These are phyloP conservation scores for Babesia caballi DNA, from an alignment of 169 alveolate species.

Conservation along the genomic window DNA sequence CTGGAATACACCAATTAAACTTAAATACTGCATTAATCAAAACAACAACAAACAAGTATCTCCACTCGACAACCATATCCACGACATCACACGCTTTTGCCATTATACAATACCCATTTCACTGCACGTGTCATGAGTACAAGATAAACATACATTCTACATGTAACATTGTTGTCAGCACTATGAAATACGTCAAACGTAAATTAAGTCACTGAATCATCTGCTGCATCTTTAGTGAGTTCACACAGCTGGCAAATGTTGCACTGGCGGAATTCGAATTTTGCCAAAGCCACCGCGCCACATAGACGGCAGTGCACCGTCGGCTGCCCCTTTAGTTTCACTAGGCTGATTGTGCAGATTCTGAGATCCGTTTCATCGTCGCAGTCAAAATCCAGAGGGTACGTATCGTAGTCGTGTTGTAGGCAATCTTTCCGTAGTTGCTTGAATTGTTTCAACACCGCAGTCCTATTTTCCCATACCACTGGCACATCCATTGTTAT, in stretches of 20 bases:
- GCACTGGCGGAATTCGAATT: slow-evolving; percentile 23
- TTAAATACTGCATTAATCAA: too few species aligned
- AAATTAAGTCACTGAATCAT: too few species aligned
- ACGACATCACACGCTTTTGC: too few species aligned
- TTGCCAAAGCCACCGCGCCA: slow-evolving; percentile 43
- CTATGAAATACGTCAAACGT: too few species aligned
- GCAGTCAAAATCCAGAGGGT: slow-evolving; percentile 24
- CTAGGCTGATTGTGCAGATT: slow-evolving; percentile 50
- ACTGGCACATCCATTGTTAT: slow-evolving; percentile 47
- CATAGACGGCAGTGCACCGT: slow-evolving; percentile 59
- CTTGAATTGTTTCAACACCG: slow-evolving; percentile 59
- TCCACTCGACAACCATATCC: too few species aligned
- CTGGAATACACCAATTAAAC: too few species aligned
- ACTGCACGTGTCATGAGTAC: too few species aligned
- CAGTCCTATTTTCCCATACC: slow-evolving; percentile 41
- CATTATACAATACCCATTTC: too few species aligned
- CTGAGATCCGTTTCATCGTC: slow-evolving; percentile 25
- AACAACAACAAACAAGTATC: too few species aligned
- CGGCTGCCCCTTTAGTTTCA: slow-evolving; percentile 9
- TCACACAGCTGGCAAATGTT: slow-evolving; percentile 52
- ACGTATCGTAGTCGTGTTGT: slow-evolving; percentile 44
- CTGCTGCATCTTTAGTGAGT: slow-evolving; percentile 23
- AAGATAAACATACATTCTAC: too few species aligned
- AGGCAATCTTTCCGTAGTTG: slow-evolving; percentile 38
- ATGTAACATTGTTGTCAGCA: too few species aligned